phyloP scores from a whole-genome alignment of 768 basidiomycete genomes.

The Serendipita indica region DNA sequence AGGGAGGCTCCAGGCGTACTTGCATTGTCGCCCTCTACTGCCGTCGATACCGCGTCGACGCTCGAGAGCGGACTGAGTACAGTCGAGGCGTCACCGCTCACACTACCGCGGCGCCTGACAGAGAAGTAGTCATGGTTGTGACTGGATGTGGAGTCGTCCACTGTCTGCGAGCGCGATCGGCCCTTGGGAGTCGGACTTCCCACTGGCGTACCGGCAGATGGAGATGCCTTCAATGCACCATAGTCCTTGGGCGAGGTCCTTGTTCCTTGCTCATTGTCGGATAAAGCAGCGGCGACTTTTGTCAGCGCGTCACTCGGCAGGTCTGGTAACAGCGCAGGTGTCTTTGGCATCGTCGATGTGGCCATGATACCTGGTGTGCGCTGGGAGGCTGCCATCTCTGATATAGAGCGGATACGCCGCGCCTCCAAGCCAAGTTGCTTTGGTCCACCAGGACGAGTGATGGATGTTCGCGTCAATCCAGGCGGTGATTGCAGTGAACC shows the following conservation, averaged over 20 bases:
- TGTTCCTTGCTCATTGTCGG: background rate
- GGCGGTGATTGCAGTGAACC: background rate
- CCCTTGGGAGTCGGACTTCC: constrained; percentile 7
- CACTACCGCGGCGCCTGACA: constrained; percentile 9
- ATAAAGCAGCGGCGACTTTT: background rate
- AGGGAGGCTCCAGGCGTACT: constrained; percentile 13
- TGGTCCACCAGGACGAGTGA: constrained; percentile 18
- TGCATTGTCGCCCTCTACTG: background rate
- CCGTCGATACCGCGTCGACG: background rate
- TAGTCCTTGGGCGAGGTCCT: no score
- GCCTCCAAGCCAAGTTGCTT: constrained; percentile 20
- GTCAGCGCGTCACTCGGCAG: constrained; percentile 14
- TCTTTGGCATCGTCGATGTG: constrained; percentile 47
- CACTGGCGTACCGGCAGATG: background rate
- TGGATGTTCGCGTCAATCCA: background rate
- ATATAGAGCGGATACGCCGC: constrained; percentile 20
- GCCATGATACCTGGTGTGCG: constrained; percentile 23
- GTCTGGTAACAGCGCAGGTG: constrained; percentile 45
- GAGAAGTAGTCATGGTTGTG: constrained; percentile 23
- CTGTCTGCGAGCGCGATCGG: constrained; percentile 14
- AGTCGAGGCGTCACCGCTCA: background rate
- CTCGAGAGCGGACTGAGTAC: background rate
- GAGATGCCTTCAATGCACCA: background rate
- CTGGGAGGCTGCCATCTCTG: constrained; percentile 16
- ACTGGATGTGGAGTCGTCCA: constrained; percentile 11